These are phyloP conservation scores for Oryza meridionalis DNA, from an alignment of 176 grass and related monocot species.

Conservation along the genomic window DNA sequence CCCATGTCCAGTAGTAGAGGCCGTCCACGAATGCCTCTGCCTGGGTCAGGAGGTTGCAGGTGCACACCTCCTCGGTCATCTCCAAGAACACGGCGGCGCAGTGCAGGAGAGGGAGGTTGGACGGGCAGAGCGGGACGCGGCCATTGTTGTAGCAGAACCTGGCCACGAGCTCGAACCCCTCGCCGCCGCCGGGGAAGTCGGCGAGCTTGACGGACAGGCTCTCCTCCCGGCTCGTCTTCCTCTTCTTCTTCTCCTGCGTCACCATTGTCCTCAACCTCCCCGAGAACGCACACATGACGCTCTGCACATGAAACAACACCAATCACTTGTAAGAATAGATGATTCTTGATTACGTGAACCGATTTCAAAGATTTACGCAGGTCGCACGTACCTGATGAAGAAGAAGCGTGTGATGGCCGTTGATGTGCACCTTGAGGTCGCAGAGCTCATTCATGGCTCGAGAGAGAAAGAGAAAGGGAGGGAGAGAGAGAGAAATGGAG, in stretches of 20 bases:
- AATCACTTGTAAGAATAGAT: neutral
- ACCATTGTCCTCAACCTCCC: constrained; percentile 65
- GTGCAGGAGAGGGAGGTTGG: constrained; percentile 67
- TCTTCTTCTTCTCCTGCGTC: constrained; percentile 52
- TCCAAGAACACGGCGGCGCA: constrained; percentile 70
- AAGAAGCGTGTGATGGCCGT: constrained; percentile 79
- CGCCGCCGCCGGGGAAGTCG: constrained; percentile 74
- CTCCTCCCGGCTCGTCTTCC: neutral
- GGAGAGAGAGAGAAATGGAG: neutral
- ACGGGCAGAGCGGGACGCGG: constrained; percentile 58
- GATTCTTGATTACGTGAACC: neutral
- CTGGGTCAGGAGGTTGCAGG: constrained; percentile 71
- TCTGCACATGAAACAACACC: constrained; percentile 47
- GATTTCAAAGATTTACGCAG: neutral
- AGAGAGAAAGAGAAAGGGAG: neutral
- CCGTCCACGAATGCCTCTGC: constrained; percentile 76
- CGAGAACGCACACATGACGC: constrained; percentile 73
- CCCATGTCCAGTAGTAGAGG: constrained; percentile 75
- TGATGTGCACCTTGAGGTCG: constrained; percentile 91
- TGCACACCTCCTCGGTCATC: constrained; percentile 80
- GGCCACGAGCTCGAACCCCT: constrained; percentile 73
- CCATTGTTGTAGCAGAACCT: constrained; percentile 91
- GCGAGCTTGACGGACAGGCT: constrained; percentile 40
- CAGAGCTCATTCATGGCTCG: constrained; percentile 77
- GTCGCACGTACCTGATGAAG: constrained; percentile 68